Conservation (phyloP, 2,329 filamentous ascomycete genomes). For the Colletotrichum tamarilloi region DNA sequence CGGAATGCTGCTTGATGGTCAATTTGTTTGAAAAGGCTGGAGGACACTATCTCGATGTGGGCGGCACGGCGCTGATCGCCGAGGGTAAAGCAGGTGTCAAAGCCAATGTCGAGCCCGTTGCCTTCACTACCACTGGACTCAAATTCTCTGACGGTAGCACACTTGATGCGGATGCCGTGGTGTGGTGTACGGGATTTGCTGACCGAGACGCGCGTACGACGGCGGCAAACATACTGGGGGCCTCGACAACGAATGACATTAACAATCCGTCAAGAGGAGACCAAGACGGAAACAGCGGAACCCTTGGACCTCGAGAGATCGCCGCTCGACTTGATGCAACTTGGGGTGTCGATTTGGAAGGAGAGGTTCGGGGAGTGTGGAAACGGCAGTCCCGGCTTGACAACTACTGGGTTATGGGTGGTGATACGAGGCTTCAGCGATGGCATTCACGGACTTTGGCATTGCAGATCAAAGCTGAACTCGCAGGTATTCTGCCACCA, state of each 20-base stretch:
- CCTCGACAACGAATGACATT: slow-evolving; percentile 15
- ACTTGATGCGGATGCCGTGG: slow-evolving; percentile 46
- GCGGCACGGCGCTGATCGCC: slow-evolving; percentile 39
- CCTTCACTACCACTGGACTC: slow-evolving; percentile 43
- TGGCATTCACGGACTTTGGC: slow-evolving; percentile 45
- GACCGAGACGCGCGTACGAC: slow-evolving; percentile 44
- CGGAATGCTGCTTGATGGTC: slow-evolving; percentile 18
- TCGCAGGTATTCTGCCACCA: slow-evolving; percentile 46
- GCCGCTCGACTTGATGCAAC: slow-evolving; percentile 48
- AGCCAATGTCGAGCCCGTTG: slow-evolving; percentile 41
- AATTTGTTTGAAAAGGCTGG: slow-evolving; percentile 43
- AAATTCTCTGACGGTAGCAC: slow-evolving; percentile 44
- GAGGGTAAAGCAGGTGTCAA: slow-evolving; percentile 44
- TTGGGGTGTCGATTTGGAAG: slow-evolving; percentile 54
- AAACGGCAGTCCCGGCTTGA: slow-evolving; percentile 45
- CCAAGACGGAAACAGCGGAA: no score
- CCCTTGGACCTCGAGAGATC: slow-evolving; percentile 37
- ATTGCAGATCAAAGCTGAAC: slow-evolving; percentile 48
- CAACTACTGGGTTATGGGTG: slow-evolving; percentile 50
- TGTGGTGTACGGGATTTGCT: slow-evolving; percentile 50
- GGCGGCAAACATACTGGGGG: slow-evolving; percentile 44
- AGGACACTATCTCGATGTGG: slow-evolving; percentile 50
- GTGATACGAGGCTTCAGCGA: slow-evolving; percentile 45
- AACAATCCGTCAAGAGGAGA: not conserved
- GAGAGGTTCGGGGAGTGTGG: slow-evolving; percentile 53